A percentile compares a stretch with the other conserved stretches of the same genome.
Conservation (phyloP, 116 monocot species). For the Cymodocea nodosa region DNA sequence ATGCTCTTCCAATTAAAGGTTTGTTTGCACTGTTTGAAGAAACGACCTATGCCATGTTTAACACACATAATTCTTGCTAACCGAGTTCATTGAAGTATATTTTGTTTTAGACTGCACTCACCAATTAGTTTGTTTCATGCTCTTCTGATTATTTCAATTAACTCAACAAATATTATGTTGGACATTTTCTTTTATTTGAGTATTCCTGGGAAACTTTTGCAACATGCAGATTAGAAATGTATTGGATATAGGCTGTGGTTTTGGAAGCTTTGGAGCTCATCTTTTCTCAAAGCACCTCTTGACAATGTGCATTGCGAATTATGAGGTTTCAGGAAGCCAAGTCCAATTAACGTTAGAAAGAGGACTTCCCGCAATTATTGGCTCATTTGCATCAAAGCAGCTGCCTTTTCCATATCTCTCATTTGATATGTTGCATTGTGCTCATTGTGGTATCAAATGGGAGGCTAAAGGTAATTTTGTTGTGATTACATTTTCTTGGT, state of each 20-base stretch:
- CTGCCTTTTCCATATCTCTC: conserved; percentile 78
- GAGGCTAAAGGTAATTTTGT: conserved; percentile 49
- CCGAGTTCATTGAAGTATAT: too few species aligned
- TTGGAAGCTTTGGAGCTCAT: conserved; percentile 92
- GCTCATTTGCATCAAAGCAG: conserved; percentile 63
- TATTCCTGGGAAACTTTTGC: too few species aligned
- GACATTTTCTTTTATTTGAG: too few species aligned
- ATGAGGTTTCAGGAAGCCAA: conserved; percentile 83
- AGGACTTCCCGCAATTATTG: conserved; percentile 88
- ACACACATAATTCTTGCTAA: too few species aligned
- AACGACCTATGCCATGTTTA: too few species aligned
- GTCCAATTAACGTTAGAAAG: conserved; percentile 93
- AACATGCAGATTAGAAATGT: conserved; percentile 68
- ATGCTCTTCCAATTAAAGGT: too few species aligned
- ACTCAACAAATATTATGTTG: too few species aligned
- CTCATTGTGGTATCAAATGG: conserved; percentile 75
- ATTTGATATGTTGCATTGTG: conserved; percentile 95
- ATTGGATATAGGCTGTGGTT: conserved; percentile 89
- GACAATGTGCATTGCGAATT: conserved; percentile 85
- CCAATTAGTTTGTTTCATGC: too few species aligned
- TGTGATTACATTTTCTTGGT: not conserved
- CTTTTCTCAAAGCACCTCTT: conserved; percentile 69
- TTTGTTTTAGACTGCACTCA: too few species aligned
- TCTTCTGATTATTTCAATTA: too few species aligned
- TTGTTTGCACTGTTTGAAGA: too few species aligned